These are phyloP conservation scores for Ophiocordyceps unilateralis DNA, from an alignment of 2,329 filamentous ascomycete genomes.

Conservation along the genomic window DNA sequence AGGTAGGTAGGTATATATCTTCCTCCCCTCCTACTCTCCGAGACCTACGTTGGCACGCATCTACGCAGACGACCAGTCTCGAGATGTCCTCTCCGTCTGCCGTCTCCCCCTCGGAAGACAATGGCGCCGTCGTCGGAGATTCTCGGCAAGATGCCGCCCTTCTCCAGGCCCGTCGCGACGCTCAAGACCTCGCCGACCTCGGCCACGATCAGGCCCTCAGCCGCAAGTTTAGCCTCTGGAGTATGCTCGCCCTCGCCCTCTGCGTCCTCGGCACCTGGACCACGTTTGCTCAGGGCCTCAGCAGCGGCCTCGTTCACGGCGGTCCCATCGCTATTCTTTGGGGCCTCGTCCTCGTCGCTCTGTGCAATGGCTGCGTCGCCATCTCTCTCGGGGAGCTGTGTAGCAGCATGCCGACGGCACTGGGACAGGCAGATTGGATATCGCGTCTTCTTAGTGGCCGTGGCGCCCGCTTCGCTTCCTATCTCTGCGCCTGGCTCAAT, in stretches of 20 bases:
- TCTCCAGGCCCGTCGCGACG: constrained; percentile 18
- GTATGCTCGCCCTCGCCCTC: constrained; percentile 39
- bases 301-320: constrained; percentile 33
- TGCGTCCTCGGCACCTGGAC: constrained; percentile 41
- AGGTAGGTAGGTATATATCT: too few relatives aligned
- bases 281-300: constrained; percentile 31
- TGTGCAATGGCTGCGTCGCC: constrained; percentile 35
- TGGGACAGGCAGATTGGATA: constrained; percentile 42
- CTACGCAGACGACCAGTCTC: too few relatives aligned
- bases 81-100: too few relatives aligned
- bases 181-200: constrained; percentile 20
- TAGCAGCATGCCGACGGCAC: constrained; percentile 40
- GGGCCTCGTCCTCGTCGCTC: constrained; percentile 33
- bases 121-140: too few relatives aligned
- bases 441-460: too few relatives aligned
- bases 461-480: constrained; percentile 31
- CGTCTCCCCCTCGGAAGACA: too few relatives aligned
- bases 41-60: too few relatives aligned
- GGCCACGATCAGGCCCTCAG: constrained; percentile 21
- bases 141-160: too few relatives aligned
- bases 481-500: constrained; percentile 43
- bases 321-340: constrained; percentile 36
- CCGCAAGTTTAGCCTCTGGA: constrained; percentile 34
- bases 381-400: constrained; percentile 37
- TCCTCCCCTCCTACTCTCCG: too few relatives aligned